Base-by-base conservation (phyloP, 768 basidiomycete species). In the Naganishia friedmannii region DNA sequence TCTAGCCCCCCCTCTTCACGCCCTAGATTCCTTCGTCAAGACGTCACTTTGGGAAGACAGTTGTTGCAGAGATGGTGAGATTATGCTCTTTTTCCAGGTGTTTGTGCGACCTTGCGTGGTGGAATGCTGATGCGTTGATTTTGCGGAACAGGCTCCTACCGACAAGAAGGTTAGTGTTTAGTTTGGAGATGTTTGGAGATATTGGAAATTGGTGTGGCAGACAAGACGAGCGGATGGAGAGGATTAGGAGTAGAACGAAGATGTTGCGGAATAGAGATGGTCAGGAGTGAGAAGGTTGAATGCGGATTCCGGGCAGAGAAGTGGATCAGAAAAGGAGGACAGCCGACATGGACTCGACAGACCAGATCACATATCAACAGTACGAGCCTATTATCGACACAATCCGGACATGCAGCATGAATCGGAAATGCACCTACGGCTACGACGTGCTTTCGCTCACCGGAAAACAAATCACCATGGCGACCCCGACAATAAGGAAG, bases 91-190 rank as follows among this genome's bases (percentile, higher is more conserved):
- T 17, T 32, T 32, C n/a, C 31, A 26, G 15, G 21, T 37, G 39
- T 8, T 6, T n/a, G 54, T n/a, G 48, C 3, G 39, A 56, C 15
- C 31, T 23, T 39, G 3, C 42, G 19, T 23, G 65, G 26, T 19
- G 31, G 45, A 29, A 60, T 32, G 54, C 55, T 68, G 45, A 45
- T 42, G 21, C n/a, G 45, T 42, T 19, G 21, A 13, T 9, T 60
- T 69, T 19, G 32, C 51, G 37, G 19, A 9, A n/a, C 66, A 75
- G 74, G 74, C 74, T 72, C 74, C 73, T 69, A 76, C 73, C 70
- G 75, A 76, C 69, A 72, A 73, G 73, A 76, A 76, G 75, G 75
- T 76, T 72, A 76, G 75, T 68, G 15, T 57, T 15, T 12, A 34
- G 51, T 32, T 68, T 39, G 45, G 37, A n/a, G 48, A 42, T 4